Base-by-base conservation (phyloP, 2,329 filamentous ascomycete genomes). In the Nemania diffusa region DNA sequence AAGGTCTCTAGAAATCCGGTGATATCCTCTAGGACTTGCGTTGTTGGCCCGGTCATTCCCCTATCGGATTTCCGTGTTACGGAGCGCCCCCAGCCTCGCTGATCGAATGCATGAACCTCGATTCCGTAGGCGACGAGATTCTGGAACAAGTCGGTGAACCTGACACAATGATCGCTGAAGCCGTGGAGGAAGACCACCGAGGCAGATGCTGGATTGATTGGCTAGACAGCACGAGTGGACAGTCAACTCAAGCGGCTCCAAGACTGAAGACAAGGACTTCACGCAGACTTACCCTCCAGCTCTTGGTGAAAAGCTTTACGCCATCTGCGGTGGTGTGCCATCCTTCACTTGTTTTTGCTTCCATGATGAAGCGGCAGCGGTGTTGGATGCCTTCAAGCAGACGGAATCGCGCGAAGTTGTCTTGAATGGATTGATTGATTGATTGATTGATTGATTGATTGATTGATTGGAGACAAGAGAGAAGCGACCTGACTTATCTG, bases 201-300 rank as follows among this genome's bases (percentile, higher is more conserved):
- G 40, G 40, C 40, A 5, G 40, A 44, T 5, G 40, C 40, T 20
- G 40, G 40, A 44, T 13, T 20, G 15, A 44, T 44, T n/a, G 40
- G 40, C 40, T 44, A n/a, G 7, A 44, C n/a, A 20, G n/a, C n/a
- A n/a, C 40, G n/a, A n/a, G n/a, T n/a, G n/a, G 40, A 8, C 40
- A 44, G 40, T 20, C 40, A 44, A 15, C 11, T 44, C 40, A 44
- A 5, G 40, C 9, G 5, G n/a, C 40, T 17, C 11, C 40, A 44
- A 44, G 40, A 15, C 11, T 44, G 5, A 20, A 44, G n/a, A 44
- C n/a, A n/a, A n/a, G n/a, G 5, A 15, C 15, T 44, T n/a, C 11
- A 44, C 40, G 40, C n/a, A n/a, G n/a, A n/a, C n/a, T n/a, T 44
- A 44, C 40, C n/a, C n/a, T 44, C 40, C 40, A 44, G n/a, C n/a